Conservation (phyloP, 1,284 basidiomycete species). For the Pseudozyma flocculosa region DNA sequence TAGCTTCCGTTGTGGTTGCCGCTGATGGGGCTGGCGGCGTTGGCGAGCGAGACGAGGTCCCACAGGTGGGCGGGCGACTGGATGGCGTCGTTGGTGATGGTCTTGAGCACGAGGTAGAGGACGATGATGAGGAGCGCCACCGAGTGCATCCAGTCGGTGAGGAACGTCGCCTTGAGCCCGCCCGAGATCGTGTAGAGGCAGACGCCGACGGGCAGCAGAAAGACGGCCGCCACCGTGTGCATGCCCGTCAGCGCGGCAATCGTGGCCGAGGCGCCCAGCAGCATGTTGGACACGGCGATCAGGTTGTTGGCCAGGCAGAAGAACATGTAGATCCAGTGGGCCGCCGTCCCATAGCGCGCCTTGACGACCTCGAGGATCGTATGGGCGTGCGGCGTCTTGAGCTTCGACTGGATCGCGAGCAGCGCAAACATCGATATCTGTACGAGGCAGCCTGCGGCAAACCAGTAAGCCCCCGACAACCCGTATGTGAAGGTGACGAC, state of each 20-base stretch:
- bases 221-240: conserved; percentile 43
- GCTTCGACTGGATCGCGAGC: conserved; percentile 40
- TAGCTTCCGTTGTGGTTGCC: conserved; percentile 69
- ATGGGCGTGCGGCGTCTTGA: conserved; percentile 45
- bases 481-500: conserved; percentile 40
- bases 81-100: conserved; percentile 33
- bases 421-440: conserved; percentile 43
- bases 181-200: conserved; percentile 48
- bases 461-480: conserved; percentile 33
- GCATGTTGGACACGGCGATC: conserved; percentile 51
- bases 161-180: conserved; percentile 44
- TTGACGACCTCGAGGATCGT: conserved; percentile 51
- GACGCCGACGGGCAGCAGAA: conserved; percentile 46
- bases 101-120: conserved; percentile 42
- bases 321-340: conserved; percentile 50
- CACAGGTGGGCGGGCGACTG: conserved; percentile 32
- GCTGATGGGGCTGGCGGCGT: conserved; percentile 55
- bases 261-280: conserved; percentile 45
- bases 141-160: conserved; percentile 49
- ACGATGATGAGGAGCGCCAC: conserved; percentile 48
- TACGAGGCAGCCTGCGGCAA: conserved; percentile 37
- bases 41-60: conserved; percentile 28
- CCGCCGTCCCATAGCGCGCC: conserved; percentile 40
- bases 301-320: conserved; percentile 49
- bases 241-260: conserved; percentile 49